Base-by-base conservation (phyloP, 176 grass and related monocot genomes). In the Calamus simplicifolius region DNA sequence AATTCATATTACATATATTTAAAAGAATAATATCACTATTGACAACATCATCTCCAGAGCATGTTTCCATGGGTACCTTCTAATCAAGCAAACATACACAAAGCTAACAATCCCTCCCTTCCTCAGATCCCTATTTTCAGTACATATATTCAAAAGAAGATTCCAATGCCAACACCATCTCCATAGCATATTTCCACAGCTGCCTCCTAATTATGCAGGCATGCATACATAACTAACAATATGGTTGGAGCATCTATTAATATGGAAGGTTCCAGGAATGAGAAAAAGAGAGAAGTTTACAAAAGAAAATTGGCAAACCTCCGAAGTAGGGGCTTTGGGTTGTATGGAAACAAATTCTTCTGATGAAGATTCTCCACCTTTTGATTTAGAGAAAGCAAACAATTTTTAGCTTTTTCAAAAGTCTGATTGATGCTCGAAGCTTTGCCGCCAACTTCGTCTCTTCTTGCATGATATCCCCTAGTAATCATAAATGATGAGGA, bases 301-400 rank as follows among this genome's bases (percentile, higher is more conserved):
- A 28, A 19, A 19, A 77, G 58, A 35, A 8, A 1, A n/a, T 68
- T 57, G 35, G 30, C 74, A 6, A 27, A 97, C 92, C 92, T 91
- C 85, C 52, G 85, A 63, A 88, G 75, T 53, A 97, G 78, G 75
- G 87, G 75, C 48, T 80, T 88, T 23, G 84, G 87, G 15, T 91
- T 97, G 64, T 97, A 97, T 68, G 87, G 92, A 80, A 97, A 91
- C 64, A 91, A 82, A 68, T 66, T 65, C 66, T 97, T 91, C 69
- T 66, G 74, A 62, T 85, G 61, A 54, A 91, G 75, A 78, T 91
- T 78, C 58, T 91, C 87, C 55, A 91, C 17, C 53, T 75, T 90
- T 56, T 70, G 88, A 63, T 82, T 97, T 61, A 97, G 78, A 58
- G 78, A 85, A 80, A 90, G 52, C 35, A 97, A 82, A 75, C 92